Conservation (phyloP, 805 yeast genomes). For the Yamadazyma olivae region DNA sequence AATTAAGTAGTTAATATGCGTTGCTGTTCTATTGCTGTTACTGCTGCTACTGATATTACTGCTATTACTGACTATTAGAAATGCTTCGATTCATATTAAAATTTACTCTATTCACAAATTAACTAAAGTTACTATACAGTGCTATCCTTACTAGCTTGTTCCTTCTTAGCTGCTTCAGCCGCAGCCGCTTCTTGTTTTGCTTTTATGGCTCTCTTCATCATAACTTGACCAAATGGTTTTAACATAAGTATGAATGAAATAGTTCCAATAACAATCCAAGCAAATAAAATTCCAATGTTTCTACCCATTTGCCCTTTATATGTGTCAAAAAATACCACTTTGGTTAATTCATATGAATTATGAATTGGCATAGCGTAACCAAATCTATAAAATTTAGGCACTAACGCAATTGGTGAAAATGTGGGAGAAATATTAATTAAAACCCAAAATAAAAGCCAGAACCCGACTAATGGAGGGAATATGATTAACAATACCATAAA, state of each 20-base stretch:
- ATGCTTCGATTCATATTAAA: too few species aligned
- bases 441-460: constrained; percentile 73
- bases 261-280: constrained; percentile 57
- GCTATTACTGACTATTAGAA: too few species aligned
- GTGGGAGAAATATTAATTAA: constrained; percentile 67
- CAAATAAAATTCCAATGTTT: constrained; percentile 55
- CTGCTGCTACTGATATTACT: too few species aligned
- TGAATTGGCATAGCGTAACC: constrained; percentile 72
- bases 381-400: constrained; percentile 55
- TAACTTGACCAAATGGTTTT: constrained; percentile 33
- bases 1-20: too few species aligned
- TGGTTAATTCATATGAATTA: constrained; percentile 59
- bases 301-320: constrained; percentile 58
- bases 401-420: constrained; percentile 60
- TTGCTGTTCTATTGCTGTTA: too few species aligned
- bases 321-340: constrained; percentile 56
- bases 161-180: constrained; percentile 4
- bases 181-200: constrained; percentile 12
- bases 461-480: constrained; percentile 64
- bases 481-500: constrained; percentile 49
- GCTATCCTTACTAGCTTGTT: constrained; percentile 1
- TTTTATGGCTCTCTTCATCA: constrained; percentile 26
- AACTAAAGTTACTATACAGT: too few species aligned
- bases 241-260: constrained; percentile 43
- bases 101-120: too few species aligned